phyloP scores from a whole-genome alignment of 2,329 filamentous ascomycete genomes.

The Didymellaceae sp. region DNA sequence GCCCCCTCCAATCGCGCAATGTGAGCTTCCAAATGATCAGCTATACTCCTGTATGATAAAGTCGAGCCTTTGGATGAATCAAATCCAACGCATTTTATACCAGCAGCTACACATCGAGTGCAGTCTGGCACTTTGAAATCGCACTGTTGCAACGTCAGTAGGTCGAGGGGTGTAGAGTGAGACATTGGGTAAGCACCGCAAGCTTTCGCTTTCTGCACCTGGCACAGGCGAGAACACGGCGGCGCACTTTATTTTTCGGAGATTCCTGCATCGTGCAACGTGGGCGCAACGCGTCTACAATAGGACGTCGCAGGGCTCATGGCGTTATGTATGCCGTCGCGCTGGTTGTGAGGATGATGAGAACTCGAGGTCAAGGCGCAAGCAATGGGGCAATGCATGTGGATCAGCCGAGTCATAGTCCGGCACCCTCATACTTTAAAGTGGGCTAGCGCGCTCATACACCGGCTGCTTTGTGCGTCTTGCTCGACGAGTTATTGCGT shows the following conservation, averaged over 20 bases:
- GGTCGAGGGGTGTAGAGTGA: conserved; percentile 8
- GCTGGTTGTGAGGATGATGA: conserved; percentile 20
- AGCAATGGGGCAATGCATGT: neutral
- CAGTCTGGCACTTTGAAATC: conserved; percentile 46
- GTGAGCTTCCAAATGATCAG: conserved; percentile 43
- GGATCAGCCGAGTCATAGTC: conserved; percentile 11
- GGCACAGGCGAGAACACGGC: conserved; percentile 46
- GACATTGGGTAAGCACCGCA: conserved; percentile 31
- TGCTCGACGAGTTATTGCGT: too few species aligned
- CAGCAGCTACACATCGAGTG: conserved; percentile 42
- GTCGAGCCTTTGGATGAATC: conserved; percentile 44
- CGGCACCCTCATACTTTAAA: conserved; percentile 5
- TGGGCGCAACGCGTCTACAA: conserved; percentile 22
- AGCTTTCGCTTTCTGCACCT: conserved; percentile 47
- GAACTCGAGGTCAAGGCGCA: conserved; percentile 16
- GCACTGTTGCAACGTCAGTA: conserved; percentile 37
- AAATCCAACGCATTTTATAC: conserved; percentile 43
- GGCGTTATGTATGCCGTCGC: conserved; percentile 17
- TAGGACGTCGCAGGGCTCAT: conserved; percentile 29
- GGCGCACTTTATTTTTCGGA: conserved; percentile 44
- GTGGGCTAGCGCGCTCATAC: conserved; percentile 11
- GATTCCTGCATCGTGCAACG: conserved; percentile 37
- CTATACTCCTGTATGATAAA: conserved; percentile 40
- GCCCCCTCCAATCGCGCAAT: conserved; percentile 37
- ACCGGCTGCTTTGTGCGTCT: conserved; percentile 2